Conservation (phyloP, 352 stramenopile species). For the Aphanomyces stellatus region DNA sequence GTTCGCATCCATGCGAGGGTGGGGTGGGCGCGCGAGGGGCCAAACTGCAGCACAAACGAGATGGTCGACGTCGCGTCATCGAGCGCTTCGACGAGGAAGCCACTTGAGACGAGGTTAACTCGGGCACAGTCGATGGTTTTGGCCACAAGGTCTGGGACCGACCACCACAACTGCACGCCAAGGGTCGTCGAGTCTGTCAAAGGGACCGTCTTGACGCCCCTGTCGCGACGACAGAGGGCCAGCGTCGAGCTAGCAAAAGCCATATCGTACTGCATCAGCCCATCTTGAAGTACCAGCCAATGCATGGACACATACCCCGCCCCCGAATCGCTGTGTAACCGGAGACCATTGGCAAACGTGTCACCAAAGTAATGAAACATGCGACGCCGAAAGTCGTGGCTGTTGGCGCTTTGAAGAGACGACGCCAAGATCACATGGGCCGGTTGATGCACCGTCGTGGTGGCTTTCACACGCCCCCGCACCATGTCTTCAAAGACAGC, state of each 20-base stretch:
- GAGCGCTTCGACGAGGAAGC: neutral
- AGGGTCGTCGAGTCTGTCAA: neutral
- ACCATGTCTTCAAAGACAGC: too few species aligned
- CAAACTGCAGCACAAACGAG: neutral
- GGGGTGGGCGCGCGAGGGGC: neutral
- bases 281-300: neutral
- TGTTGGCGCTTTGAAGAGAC: neutral
- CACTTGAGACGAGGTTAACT: neutral
- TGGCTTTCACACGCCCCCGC: too few species aligned
- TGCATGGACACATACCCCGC: neutral
- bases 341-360: neutral
- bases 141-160: neutral
- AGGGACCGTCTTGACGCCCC: neutral
- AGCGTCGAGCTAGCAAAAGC: neutral
- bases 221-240: neutral
- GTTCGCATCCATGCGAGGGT: neutral
- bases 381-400: neutral
- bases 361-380: slow-evolving; percentile 10
- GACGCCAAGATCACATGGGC: neutral
- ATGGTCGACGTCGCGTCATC: neutral
- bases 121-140: neutral
- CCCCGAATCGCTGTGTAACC: neutral
- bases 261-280: neutral
- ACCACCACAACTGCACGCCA: neutral
- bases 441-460: neutral